Base-by-base conservation (phyloP, 441 rosid genomes). In the Euphorbia schlechtendalii region DNA sequence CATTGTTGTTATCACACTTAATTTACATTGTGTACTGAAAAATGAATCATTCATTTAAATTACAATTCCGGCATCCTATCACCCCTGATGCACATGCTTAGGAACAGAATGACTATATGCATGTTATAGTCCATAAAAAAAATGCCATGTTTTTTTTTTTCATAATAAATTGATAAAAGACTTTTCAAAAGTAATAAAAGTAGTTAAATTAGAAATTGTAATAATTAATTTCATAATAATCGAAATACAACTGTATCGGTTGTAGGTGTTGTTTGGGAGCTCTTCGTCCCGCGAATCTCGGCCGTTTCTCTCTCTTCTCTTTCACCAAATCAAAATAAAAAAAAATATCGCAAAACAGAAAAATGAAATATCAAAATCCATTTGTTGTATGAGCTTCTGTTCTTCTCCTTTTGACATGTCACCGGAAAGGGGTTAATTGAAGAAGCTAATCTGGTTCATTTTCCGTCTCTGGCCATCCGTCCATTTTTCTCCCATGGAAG, bases 191-290 rank as follows among this genome's bases (percentile, higher is more conserved):
- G 14, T 40, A 40, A 7, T 43, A n/a, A n/a, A 17, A 46, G 51
- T 17, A 46, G 20, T 46, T 46, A 13, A 13, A 46, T 46, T 46
- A 46, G 10, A 15, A 46, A 46, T 1, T 15, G 20, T 46, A 17
- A 46, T 15, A 46, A 46, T 46, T 15, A 72, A 56, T 59, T 63
- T 68, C 81, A 81, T 55, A 59, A 83, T 74, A 81, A 79, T 81
- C 84, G 85, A 74, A 67, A 57, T 69, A 81, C 93, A 86, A 84
- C 96, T 82, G 88, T 80, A 71, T 61, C 57, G 63, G 59, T 56
- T 53, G 63, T 62, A 51, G 40, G 15, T 56, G 11, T 55, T 18
- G 45, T 56, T n/a, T n/a, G n/a, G n/a, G n/a, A n/a, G 27, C 21
- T 36, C 59, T 46, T 46, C 51, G 51, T 46, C 18, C 51, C 51